Conservation (phyloP, 2,329 filamentous ascomycete species). For the Verticillium albo-atrum region DNA sequence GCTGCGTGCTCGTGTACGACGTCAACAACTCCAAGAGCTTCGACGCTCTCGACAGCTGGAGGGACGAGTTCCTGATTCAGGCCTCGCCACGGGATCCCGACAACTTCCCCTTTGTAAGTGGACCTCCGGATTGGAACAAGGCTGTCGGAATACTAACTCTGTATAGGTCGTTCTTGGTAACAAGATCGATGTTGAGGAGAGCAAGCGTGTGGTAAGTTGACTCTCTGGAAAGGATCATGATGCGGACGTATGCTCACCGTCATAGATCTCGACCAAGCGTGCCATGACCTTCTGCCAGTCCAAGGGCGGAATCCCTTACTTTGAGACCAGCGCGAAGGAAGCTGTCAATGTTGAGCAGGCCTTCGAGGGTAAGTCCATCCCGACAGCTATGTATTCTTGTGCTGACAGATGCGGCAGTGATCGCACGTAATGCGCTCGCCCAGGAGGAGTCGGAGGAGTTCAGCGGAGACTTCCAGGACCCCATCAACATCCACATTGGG, state of each 20-base stretch:
- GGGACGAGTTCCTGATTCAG: slow-evolving; percentile 97
- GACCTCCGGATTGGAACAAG: no score
- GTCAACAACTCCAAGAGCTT: slow-evolving; percentile 99
- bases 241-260: neutral
- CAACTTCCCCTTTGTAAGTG: slow-evolving; percentile 90
- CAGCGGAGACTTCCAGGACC: slow-evolving; percentile 94
- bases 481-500: slow-evolving; percentile 97
- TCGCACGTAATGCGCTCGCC: slow-evolving; percentile 88
- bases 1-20: slow-evolving; percentile 96
- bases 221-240: neutral
- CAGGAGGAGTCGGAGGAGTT: slow-evolving; percentile 99
- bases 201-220: slow-evolving; percentile 75
- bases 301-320: slow-evolving; percentile 96
- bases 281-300: slow-evolving; percentile 97
- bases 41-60: slow-evolving; percentile 96
- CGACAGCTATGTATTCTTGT: neutral
- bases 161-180: slow-evolving; percentile 86
- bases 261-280: slow-evolving; percentile 85
- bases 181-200: slow-evolving; percentile 98
- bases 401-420: slow-evolving; percentile 55
- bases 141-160: slow-evolving; percentile 13
- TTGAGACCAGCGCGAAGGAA: slow-evolving; percentile 98
- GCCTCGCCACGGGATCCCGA: slow-evolving; percentile 94
- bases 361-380: slow-evolving; percentile 52
- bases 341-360: slow-evolving; percentile 93